Base-by-base conservation (phyloP, 129 eudicot genomes). In the Silybum marianum region DNA sequence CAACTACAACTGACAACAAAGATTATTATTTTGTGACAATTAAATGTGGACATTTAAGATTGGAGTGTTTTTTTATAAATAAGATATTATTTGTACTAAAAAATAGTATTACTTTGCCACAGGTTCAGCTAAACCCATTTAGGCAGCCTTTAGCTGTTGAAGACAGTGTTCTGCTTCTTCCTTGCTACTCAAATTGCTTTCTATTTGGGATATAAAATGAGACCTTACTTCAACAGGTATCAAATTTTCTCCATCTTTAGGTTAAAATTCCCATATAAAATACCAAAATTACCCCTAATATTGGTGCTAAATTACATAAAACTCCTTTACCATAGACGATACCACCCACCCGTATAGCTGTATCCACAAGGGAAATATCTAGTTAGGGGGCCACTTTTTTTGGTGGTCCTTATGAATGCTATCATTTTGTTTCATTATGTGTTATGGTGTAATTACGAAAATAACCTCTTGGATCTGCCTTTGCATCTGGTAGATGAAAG, bases 181-280 rank as follows among this genome's bases (percentile, higher is more conserved):
- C 98, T 48, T 95, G 98, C 89, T 92, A 90, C 84, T 95, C 97
- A 12, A 95, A 95, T 82, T 95, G 97, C 91, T 95, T 92, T 77
- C 76, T 95, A 9, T 95, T 92, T 67, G 99, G 99, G 67, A 85
- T 92, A 46, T 92, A 86, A 86, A 81, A 13, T 11, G 7, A 58
- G 62, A 3, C 44, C 40, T 71, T 32, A 12, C 34, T 71, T 71
- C 3, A 58, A 58, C 66, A 58, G 66, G 66, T 58, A 58, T 19
- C n/a, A 18, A 18, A 58, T 42, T 14, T 40, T 78, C 65, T 67
- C 70, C 46, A 2, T 69, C 79, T 62, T 58, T 36, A 14, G 39
- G 39, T 14, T 58, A 19, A 80, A 62, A 11, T 9, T 72, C 21
- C 18, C 74, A 26, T 40, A 22, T 78, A 69, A 28, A 46, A 79